A percentile compares a stretch with the other conserved stretches of the same genome.
phyloP scores from a whole-genome alignment of 306 rosid species.

The Pueraria montana region DNA sequence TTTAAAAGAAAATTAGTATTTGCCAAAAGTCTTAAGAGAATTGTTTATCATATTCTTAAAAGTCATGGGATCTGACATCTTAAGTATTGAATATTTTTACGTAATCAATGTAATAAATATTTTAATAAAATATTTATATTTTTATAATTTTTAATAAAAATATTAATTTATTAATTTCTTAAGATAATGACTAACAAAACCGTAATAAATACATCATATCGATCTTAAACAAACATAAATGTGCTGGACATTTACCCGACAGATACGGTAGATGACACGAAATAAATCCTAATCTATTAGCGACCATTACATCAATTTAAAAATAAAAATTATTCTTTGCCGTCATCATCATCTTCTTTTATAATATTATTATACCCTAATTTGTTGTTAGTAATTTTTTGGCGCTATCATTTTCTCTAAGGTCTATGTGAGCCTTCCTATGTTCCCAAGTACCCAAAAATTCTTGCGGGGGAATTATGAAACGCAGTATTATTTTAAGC shows the following conservation, averaged over 20 bases:
- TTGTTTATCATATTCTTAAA: neutral
- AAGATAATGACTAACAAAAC: neutral
- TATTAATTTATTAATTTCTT: neutral
- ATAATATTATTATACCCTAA: neutral
- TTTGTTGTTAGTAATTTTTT: slow-evolving; percentile 28
- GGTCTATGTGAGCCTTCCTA: slow-evolving; percentile 44
- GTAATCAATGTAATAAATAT: neutral
- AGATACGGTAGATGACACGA: slow-evolving; percentile 39
- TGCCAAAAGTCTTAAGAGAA: neutral
- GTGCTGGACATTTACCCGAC: slow-evolving; percentile 52
- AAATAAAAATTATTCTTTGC: slow-evolving; percentile 14
- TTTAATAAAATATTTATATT: neutral
- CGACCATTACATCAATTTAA: slow-evolving; percentile 19
- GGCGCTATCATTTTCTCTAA: slow-evolving; percentile 35
- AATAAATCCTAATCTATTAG: slow-evolving; percentile 3
- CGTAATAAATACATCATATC: neutral
- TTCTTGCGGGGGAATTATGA: slow-evolving; percentile 57
- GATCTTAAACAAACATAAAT: slow-evolving; percentile 31
- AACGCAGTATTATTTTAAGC: slow-evolving; percentile 43
- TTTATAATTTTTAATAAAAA: neutral
- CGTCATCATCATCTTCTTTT: neutral
- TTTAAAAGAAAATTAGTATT: no score
- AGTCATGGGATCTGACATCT: neutral
- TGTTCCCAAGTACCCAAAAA: slow-evolving; percentile 60
- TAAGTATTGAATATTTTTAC: neutral